Conservation (phyloP, 768 basidiomycete genomes). For the Termitomyces sp. region DNA sequence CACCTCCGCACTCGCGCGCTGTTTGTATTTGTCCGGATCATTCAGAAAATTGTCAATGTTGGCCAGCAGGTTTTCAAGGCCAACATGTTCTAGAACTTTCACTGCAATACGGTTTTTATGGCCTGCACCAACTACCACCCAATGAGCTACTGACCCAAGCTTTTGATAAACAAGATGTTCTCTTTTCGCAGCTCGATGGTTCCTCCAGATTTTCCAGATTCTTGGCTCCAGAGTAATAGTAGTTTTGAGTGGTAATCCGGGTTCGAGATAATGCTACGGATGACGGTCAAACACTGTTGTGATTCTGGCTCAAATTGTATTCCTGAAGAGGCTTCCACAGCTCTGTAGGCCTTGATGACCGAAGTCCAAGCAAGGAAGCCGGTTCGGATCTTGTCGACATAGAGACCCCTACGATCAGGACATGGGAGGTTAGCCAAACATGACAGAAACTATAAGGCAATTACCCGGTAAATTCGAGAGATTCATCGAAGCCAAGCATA, state of each 20-base stretch:
- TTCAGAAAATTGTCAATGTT: constrained; percentile 56
- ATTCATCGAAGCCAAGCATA: constrained; percentile 37
- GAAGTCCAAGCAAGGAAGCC: constrained; percentile 77
- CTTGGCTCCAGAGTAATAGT: constrained; percentile 71
- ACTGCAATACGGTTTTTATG: constrained; percentile 31
- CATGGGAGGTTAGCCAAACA: constrained; percentile 4
- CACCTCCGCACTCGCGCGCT: constrained; percentile 66
- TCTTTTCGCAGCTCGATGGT: constrained; percentile 53
- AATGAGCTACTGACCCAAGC: constrained; percentile 24
- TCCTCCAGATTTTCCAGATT: constrained; percentile 54
- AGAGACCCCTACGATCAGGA: constrained; percentile 29
- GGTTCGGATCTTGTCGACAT: constrained; percentile 69
- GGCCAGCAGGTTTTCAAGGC: constrained; percentile 46
- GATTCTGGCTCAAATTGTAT: constrained; percentile 54
- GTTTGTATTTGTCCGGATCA: constrained; percentile 78
- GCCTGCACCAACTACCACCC: neutral
- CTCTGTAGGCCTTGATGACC: constrained; percentile 55
- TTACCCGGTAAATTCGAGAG: constrained; percentile 31
- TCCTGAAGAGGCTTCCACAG: constrained; percentile 30
- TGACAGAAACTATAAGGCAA: constrained; percentile 10
- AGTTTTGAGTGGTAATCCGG: constrained; percentile 58
- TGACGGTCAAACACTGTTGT: constrained; percentile 41
- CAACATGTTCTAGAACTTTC: constrained; percentile 55
- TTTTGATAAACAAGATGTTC: constrained; percentile 37
- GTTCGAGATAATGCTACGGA: constrained; percentile 41